Evolutionary conservation across 768 basidiomycete species (phyloP).

Genomic region (Gautieria morchelliformis): DNA sequence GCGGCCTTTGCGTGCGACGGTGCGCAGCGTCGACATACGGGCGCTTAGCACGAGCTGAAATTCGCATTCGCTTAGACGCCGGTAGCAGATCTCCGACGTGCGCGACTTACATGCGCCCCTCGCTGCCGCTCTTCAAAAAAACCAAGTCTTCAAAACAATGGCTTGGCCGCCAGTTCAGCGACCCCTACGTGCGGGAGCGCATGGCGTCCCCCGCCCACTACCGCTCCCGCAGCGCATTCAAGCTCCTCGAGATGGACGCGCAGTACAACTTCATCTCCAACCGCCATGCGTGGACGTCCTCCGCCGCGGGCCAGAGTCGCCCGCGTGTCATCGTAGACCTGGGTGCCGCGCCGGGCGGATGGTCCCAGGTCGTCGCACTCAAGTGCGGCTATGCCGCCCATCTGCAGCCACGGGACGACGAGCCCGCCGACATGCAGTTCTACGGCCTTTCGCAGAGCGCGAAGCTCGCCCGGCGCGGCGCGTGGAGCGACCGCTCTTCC

Average conservation of each 20-base stretch:
- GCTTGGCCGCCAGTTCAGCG: constrained; percentile 60
- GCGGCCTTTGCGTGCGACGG: not conserved
- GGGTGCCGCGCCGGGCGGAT: constrained; percentile 89
- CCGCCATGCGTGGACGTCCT: constrained; percentile 30
- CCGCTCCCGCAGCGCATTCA: constrained; percentile 86
- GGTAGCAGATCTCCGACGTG: too few relatives aligned
- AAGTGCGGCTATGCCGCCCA: constrained; percentile 33
- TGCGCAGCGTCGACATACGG: too few relatives aligned
- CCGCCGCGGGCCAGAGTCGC: constrained; percentile 28
- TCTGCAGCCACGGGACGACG: not conserved
- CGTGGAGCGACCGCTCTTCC: constrained; percentile 29
- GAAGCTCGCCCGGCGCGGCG: constrained; percentile 4
- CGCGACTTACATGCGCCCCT: constrained; percentile 2
- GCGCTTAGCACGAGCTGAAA: too few relatives aligned
- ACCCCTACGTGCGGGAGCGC: constrained; percentile 62
- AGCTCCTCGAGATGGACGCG: constrained; percentile 72
- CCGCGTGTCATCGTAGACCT: constrained; percentile 64
- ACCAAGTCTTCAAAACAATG: constrained; percentile 42
- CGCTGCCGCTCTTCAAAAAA: constrained; percentile 16
- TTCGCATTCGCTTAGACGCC: too few relatives aligned
- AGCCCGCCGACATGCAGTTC: constrained; percentile 22
- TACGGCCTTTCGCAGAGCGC: constrained; percentile 10
- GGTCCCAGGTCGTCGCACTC: constrained; percentile 77
- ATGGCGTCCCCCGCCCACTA: constrained; percentile 37
- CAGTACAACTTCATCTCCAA: constrained; percentile 28